Percentiles rank a stretch among this genome's conserved stretches.
These are phyloP conservation scores for Lactarius akahatsu DNA, from an alignment of 768 basidiomycete genomes.

Conservation along the genomic window DNA sequence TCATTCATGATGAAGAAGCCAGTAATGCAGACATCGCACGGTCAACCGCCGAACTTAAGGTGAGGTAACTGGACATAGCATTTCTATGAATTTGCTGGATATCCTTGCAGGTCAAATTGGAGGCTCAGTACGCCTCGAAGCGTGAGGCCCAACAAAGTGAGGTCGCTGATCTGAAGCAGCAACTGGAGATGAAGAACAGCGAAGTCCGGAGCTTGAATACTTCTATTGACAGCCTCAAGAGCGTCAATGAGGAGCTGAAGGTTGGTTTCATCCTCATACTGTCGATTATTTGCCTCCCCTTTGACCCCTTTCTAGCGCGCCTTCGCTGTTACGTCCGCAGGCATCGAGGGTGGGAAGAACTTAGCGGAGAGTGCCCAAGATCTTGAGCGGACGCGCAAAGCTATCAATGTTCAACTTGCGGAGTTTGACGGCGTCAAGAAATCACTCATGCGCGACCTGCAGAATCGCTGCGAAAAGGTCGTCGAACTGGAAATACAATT, in stretches of 20 bases:
- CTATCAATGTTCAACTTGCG: conserved; percentile 95
- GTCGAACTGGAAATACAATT: conserved; percentile 98
- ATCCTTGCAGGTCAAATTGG: conserved; percentile 75
- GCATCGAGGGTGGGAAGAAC: conserved; percentile 95
- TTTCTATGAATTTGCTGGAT: conserved; percentile 27
- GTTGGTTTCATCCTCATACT: conserved; percentile 45
- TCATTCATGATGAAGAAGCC: conserved; percentile 84
- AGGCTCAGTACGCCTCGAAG: conserved; percentile 89
- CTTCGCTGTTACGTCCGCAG: conserved; percentile 94
- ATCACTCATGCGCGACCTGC: conserved; percentile 96
- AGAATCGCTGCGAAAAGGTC: conserved; percentile 99
- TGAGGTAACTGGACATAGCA: conserved; percentile 35
- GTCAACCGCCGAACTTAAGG: conserved; percentile 91
- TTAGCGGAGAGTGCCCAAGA: conserved; percentile 97
- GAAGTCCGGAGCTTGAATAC: conserved; percentile 84
- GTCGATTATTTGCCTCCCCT: conserved; percentile 22
- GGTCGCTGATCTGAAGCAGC: conserved; percentile 82
- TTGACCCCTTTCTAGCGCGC: conserved; percentile 65
- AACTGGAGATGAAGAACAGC: conserved; percentile 77
- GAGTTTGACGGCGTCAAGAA: conserved; percentile 99
- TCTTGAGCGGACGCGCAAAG: conserved; percentile 93
- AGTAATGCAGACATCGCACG: conserved; percentile 80
- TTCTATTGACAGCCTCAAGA: conserved; percentile 89
- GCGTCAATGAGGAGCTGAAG: conserved; percentile 97
- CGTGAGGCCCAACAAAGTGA: conserved; percentile 88